phyloP scores from a whole-genome alignment of 1,284 basidiomycete genomes.

The Sporisorium reilianum region DNA sequence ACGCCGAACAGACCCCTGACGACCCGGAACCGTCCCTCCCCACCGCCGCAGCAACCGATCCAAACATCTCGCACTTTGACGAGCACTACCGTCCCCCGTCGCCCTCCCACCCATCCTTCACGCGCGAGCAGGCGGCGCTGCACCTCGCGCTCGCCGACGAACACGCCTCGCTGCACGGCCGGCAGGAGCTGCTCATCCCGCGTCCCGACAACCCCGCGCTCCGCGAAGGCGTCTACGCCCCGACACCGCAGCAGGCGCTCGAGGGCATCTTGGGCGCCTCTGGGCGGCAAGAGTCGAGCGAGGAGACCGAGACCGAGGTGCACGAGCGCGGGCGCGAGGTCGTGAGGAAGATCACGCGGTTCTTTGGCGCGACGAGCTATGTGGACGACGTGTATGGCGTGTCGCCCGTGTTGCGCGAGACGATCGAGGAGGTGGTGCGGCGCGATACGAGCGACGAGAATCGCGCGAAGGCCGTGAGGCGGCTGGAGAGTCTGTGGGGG shows the following conservation, averaged over 20 bases:
- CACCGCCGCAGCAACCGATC: not conserved
- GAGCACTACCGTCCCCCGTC: constrained; percentile 30
- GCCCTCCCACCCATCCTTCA: constrained; percentile 29
- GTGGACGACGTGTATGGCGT: constrained; percentile 43
- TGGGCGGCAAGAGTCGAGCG: constrained; percentile 8
- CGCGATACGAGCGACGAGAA: constrained; percentile 22
- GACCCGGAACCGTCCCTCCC: not conserved
- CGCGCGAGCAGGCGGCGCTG: constrained; percentile 32
- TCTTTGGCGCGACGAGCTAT: constrained; percentile 22
- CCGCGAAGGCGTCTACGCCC: constrained; percentile 41
- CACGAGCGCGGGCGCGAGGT: constrained; percentile 13
- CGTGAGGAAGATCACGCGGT: constrained; percentile 28
- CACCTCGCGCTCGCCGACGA: constrained; percentile 33
- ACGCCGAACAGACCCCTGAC: constrained; percentile 9
- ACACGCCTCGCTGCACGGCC: constrained; percentile 25
- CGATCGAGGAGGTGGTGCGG: constrained; percentile 24
- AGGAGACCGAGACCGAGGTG: constrained; percentile 3
- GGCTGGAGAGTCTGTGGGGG: constrained; percentile 43
- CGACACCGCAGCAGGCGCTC: constrained; percentile 28
- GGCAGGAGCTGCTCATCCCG: constrained; percentile 23
- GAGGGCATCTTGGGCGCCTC: constrained; percentile 13
- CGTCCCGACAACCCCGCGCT: constrained; percentile 28
- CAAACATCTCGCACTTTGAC: constrained; percentile 13
- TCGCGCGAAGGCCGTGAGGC: constrained; percentile 16
- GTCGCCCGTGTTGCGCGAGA: constrained; percentile 19